Base-by-base conservation (phyloP, 75 land plant genomes). In the Ceratopteris richardii region DNA sequence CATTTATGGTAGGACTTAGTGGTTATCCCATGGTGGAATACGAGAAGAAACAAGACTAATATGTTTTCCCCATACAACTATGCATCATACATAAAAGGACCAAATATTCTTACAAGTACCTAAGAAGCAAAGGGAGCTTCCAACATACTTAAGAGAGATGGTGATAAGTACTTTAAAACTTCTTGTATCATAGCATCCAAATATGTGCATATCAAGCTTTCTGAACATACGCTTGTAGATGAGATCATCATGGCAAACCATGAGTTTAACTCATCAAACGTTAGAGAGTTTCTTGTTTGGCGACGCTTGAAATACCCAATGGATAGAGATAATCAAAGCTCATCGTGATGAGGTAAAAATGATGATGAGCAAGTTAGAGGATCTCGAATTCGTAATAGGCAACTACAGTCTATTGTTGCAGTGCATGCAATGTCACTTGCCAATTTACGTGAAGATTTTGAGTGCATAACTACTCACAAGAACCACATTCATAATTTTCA, bases 51-150 rank as follows among this genome's bases (percentile, higher is more conserved):
- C n/a, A n/a, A n/a, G n/a, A n/a, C n/a, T n/a, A n/a, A n/a, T n/a
- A n/a, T n/a, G n/a, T n/a, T n/a, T n/a, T n/a, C n/a, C n/a, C 78
- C 77, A 29, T 92, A 79, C 66, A 88, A 92, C 54, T 92, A 85
- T 85, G 97, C 97, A 17, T 81, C 89, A 44, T 75, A 70, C 26
- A 57, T 78, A 11, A 85, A 92, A 60, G 97, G 97, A 39, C 95
- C 97, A 36, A 92, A 92, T 58, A 70, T 88, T 46, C 54, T 92
- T 19, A 72, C 78, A 42, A 74, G 66, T 58, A 92, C 88, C 64
- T 88, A 85, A 67, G 97, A 92, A 69, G 76, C 86, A 36, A 92
- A 92, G 64, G 97, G 94, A 41, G 86, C 86, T 42, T 58, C 64
- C 21, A 82, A 80, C 51, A 82, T 92, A 30, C 71, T 92, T 54